Conservation (phyloP, 1,284 basidiomycete species). For the Rugosomyces carneus region DNA sequence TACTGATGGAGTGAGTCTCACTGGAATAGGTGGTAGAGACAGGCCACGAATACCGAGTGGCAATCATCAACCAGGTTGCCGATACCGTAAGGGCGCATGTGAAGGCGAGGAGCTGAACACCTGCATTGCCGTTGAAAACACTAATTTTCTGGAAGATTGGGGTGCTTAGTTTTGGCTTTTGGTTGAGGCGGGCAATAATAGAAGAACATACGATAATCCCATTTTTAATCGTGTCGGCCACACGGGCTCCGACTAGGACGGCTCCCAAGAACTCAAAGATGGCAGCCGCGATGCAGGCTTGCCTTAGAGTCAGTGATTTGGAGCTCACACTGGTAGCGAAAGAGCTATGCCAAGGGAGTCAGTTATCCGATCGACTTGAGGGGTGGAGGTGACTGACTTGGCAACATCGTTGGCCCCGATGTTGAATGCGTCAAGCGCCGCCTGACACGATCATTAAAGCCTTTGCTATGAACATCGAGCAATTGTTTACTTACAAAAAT, state of each 20-base stretch:
- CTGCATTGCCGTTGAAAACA: conserved; percentile 22
- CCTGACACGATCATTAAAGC: conserved; percentile 7
- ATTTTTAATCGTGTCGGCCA: conserved; percentile 25
- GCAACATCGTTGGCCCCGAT: conserved; percentile 28
- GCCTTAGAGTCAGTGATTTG: conserved; percentile 22
- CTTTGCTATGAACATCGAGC: neutral
- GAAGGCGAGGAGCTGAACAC: conserved; percentile 26
- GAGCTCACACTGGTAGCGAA: conserved; percentile 24
- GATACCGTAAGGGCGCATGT: conserved; percentile 21
- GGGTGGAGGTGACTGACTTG: conserved; percentile 18
- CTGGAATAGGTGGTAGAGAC: conserved; percentile 26
- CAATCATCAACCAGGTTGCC: conserved; percentile 23
- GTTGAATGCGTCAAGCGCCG: conserved; percentile 25
- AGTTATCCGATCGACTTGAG: neutral
- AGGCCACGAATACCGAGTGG: conserved; percentile 23
- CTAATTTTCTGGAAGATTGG: conserved; percentile 11
- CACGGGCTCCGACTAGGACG: conserved; percentile 25
- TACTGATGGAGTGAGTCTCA: neutral
- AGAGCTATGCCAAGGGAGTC: conserved; percentile 4
- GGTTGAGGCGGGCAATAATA: neutral
- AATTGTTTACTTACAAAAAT: conserved; percentile 16
- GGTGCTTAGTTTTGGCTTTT: neutral
- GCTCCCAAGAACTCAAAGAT: conserved; percentile 25
- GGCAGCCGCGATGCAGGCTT: conserved; percentile 24
- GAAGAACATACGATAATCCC: conserved; percentile 20